Conservation (phyloP, 2,329 filamentous ascomycete genomes). For the Trichothecium roseum region DNA sequence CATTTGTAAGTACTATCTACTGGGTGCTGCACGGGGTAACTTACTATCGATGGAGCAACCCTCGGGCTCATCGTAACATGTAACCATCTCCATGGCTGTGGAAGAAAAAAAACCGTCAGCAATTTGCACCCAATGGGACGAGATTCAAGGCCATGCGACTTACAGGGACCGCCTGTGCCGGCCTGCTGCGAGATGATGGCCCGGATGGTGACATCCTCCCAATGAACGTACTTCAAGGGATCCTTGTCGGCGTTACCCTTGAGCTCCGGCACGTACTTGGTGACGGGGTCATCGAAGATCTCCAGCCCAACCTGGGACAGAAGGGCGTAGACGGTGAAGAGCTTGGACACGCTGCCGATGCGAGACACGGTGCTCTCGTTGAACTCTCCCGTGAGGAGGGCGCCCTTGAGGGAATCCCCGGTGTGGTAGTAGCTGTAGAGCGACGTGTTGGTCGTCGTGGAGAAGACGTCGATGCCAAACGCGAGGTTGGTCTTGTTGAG, state of each 20-base stretch:
- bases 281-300: constrained; percentile 14
- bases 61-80: not conserved
- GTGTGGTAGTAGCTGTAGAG: constrained; percentile 13
- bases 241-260: constrained; percentile 1
- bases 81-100: not conserved
- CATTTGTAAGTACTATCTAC: not conserved
- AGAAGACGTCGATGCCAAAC: constrained; percentile 16
- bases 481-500: constrained; percentile 1
- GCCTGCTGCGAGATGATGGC: constrained; percentile 11
- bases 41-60: too few relatives aligned
- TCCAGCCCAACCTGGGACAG: constrained; percentile 10
- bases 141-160: too few relatives aligned
- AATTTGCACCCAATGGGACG: too few relatives aligned
- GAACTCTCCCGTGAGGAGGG: constrained; percentile 8
- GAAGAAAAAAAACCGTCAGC: not conserved
- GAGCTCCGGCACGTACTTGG: constrained; percentile 15
- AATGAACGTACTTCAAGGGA: constrained; percentile 5
- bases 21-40: not conserved
- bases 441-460: constrained; percentile 11
- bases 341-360: constrained; percentile 17
- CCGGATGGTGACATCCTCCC: constrained; percentile 12
- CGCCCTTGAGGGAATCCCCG: constrained; percentile 7
- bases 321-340: constrained; percentile 15
- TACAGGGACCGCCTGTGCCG: constrained; percentile 6
- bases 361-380: constrained; percentile 13